A percentile compares a stretch with the other conserved stretches of the same genome.
Conservation (phyloP, 306 rosid species). For the Betula pendula region DNA sequence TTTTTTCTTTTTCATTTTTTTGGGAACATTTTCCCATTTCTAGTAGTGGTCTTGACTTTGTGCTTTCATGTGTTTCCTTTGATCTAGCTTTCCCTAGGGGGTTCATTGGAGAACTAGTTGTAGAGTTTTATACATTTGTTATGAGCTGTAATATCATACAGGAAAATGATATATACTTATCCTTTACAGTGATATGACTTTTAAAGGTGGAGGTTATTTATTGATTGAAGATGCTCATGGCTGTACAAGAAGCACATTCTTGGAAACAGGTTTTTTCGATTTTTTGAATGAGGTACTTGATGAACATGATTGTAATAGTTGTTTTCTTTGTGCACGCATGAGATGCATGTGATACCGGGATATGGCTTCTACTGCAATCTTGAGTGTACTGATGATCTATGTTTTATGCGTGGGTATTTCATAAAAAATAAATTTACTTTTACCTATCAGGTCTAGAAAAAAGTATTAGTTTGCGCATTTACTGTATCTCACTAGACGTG, state of each 20-base stretch:
- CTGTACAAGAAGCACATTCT: constrained; percentile 45
- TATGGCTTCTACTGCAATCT: constrained; percentile 1
- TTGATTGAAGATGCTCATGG: constrained; percentile 75
- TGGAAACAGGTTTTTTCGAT: constrained; percentile 83
- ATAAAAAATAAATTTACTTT: neutral
- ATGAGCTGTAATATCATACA: neutral
- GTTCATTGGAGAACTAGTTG: neutral
- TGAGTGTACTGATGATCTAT: neutral
- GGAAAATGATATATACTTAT: constrained; percentile 15
- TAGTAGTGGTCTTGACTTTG: neutral
- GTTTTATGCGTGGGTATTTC: neutral
- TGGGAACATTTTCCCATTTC: neutral
- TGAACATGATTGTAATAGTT: constrained; percentile 15
- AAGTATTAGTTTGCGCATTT: neutral
- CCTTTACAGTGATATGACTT: constrained; percentile 53
- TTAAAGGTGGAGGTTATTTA: constrained; percentile 66
- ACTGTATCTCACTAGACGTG: neutral
- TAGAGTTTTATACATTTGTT: neutral
- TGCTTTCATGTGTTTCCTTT: neutral
- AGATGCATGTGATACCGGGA: neutral
- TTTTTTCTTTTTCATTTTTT: neutral
- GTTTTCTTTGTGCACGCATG: constrained; percentile 1
- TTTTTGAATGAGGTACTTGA: constrained; percentile 73
- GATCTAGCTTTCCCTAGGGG: neutral
- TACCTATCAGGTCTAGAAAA: neutral